phyloP scores from a whole-genome alignment of 2,329 filamentous ascomycete genomes.

The Scytalidium sp. region DNA sequence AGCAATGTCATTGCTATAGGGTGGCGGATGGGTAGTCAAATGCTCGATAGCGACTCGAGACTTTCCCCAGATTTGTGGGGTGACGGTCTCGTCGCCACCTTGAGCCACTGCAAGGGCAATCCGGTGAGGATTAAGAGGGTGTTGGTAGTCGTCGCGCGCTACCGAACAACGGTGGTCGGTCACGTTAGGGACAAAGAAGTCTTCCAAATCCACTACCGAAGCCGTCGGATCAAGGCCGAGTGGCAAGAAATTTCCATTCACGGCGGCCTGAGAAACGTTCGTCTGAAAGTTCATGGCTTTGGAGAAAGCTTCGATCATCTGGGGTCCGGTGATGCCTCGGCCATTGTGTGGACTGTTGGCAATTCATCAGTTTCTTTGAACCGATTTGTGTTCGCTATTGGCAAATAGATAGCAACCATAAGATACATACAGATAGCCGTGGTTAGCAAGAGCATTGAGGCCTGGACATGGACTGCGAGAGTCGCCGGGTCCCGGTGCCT shows the following conservation, averaged over 20 bases:
- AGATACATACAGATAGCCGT: constrained; percentile 20
- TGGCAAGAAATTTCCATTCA: not conserved
- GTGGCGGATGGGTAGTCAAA: not conserved
- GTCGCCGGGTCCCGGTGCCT: constrained; percentile 12
- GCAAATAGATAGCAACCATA: constrained; percentile 6
- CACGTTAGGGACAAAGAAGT: not conserved
- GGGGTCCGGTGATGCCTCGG: constrained; percentile 25
- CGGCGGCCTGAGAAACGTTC: not conserved
- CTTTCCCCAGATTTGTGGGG: not conserved
- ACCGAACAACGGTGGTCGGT: not conserved
- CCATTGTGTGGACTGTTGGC: constrained; percentile 22
- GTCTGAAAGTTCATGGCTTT: constrained; percentile 22
- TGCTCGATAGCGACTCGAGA: not conserved
- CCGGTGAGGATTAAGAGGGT: not conserved
- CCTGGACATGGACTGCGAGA: constrained; percentile 25
- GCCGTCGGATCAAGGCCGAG: not conserved
- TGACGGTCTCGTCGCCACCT: not conserved
- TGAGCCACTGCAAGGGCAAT: not conserved
- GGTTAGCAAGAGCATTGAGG: constrained; percentile 27
- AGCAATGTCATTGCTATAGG: not conserved
- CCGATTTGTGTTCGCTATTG: not conserved
- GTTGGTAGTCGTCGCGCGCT: not conserved
- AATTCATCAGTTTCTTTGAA: not conserved
- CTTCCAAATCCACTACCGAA: not conserved
- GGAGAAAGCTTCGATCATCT: constrained; percentile 18